Conservation (phyloP, 352 stramenopile genomes). For the Pythium graminicola region DNA sequence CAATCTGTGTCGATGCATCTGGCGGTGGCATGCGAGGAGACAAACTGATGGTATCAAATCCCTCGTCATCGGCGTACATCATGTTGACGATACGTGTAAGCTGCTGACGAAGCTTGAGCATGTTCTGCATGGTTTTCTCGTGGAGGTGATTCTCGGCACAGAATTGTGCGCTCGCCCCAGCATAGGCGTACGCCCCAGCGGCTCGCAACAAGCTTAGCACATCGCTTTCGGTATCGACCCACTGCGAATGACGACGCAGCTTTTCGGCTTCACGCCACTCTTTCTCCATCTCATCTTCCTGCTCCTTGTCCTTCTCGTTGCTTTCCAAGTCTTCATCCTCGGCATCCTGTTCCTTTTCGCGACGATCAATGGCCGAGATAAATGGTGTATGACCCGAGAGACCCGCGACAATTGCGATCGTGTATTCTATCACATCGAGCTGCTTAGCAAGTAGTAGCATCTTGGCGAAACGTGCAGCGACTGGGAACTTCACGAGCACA, state of each 20-base stretch:
- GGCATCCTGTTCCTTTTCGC: constrained; percentile 36
- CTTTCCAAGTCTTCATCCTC: constrained; percentile 17
- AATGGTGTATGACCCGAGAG: constrained; percentile 74
- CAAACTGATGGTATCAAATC: constrained; percentile 36
- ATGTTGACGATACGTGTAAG: constrained; percentile 79
- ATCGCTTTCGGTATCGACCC: constrained; percentile 76
- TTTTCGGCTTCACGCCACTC: constrained; percentile 69
- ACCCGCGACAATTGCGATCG: constrained; percentile 71
- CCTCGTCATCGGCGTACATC: constrained; percentile 39
- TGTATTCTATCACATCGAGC: constrained; percentile 66
- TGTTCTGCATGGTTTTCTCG: constrained; percentile 86
- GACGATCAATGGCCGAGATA: constrained; percentile 50
- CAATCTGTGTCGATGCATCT: constrained; percentile 43
- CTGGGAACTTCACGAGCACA: constrained; percentile 80
- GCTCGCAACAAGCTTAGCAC: constrained; percentile 72
- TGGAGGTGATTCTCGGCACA: constrained; percentile 74
- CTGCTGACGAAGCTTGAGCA: constrained; percentile 79
- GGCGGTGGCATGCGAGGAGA: constrained; percentile 65
- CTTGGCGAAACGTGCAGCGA: constrained; percentile 83
- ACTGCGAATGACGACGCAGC: constrained; percentile 66
- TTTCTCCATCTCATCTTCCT: constrained; percentile 62
- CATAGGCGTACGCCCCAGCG: constrained; percentile 70
- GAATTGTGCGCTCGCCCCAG: constrained; percentile 51
- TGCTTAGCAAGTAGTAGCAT: constrained; percentile 84
- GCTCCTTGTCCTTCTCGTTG: constrained; percentile 22